phyloP scores from a whole-genome alignment of 257 asterid species.

The Ophiorrhiza pumila region DNA sequence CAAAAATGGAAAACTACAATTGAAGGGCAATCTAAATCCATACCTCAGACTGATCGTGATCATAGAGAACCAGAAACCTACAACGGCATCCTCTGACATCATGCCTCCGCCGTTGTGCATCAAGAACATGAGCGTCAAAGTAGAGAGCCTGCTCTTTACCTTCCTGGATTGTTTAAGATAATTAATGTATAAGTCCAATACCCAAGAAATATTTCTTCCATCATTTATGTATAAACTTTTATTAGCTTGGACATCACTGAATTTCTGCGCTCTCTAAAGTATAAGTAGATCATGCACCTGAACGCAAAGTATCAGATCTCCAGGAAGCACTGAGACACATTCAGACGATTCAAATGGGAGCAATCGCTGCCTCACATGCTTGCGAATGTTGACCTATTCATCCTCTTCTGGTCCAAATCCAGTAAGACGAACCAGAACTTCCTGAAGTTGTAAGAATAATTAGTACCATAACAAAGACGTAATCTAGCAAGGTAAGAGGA shows the following conservation, averaged over 20 bases:
- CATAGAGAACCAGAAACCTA: conserved; percentile 88
- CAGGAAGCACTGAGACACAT: conserved; percentile 81
- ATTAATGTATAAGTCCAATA: not conserved
- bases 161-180: conserved; percentile 48
- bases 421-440: conserved; percentile 86
- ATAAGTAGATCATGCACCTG: conserved; percentile 49
- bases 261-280: too few species aligned
- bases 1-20: not conserved
- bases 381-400: conserved; percentile 65
- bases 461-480: not conserved
- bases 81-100: conserved; percentile 95
- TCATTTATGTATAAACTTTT: too few species aligned
- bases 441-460: conserved; percentile 44
- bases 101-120: conserved; percentile 95
- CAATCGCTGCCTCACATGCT: conserved; percentile 80
- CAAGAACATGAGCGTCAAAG: conserved; percentile 95
- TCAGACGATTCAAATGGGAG: conserved; percentile 95
- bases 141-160: conserved; percentile 96
- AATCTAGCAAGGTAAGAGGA: not conserved
- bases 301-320: conserved; percentile 82
- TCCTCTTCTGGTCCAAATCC: too few species aligned
- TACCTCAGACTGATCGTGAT: conserved; percentile 94
- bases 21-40: not conserved
- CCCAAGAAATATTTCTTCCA: not conserved
- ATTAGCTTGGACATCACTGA: too few species aligned